Conservation (phyloP, 2,329 filamentous ascomycete species). For the Huntiella bhutanensis region DNA sequence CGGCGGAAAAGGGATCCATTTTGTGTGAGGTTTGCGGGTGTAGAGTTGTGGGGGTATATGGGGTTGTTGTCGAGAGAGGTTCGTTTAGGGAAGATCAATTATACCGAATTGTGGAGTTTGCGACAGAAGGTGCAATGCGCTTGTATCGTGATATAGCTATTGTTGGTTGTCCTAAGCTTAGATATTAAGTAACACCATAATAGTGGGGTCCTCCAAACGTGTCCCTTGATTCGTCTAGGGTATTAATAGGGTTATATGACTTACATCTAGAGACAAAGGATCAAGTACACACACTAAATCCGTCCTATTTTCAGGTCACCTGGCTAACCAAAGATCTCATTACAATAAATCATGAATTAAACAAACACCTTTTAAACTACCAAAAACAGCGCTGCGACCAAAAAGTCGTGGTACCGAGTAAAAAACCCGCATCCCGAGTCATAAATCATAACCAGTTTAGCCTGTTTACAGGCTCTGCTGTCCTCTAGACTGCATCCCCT, state of each 20-base stretch:
- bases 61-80: background rate
- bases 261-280: too few species aligned
- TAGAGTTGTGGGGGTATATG: slow-evolving; percentile 1
- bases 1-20: slow-evolving; percentile 53
- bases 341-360: too few species aligned
- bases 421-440: background rate
- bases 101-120: background rate
- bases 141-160: background rate
- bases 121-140: background rate
- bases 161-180: background rate
- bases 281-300: too few species aligned
- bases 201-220: too few species aligned
- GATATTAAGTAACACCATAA: too few species aligned
- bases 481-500: background rate
- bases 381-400: background rate
- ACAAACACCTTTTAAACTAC: too few species aligned
- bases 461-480: background rate
- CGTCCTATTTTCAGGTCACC: background rate
- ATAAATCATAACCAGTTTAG: background rate
- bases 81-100: background rate
- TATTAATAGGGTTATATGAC: too few species aligned
- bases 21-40: slow-evolving; percentile 12
- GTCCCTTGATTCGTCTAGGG: too few species aligned
- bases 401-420: background rate
- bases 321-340: background rate